Percentiles rank a stretch among this genome's conserved stretches.
Conservation (phyloP, 2,329 filamentous ascomycete species). For the Fusarium fracticaudum region DNA sequence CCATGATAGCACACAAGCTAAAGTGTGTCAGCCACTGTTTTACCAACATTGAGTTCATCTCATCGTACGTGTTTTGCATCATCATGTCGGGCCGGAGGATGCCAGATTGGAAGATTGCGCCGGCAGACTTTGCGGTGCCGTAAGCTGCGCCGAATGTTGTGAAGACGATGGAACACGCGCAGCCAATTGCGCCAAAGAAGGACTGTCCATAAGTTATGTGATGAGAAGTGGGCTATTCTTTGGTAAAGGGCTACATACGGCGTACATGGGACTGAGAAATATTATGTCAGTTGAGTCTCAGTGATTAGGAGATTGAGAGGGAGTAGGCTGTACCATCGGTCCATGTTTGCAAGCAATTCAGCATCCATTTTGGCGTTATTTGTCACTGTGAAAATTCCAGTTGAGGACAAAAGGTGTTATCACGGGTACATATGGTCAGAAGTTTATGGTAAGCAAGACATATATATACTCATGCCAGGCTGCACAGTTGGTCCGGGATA, state of each 20-base stretch:
- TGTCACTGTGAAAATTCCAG: neutral
- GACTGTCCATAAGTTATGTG: conserved; percentile 38
- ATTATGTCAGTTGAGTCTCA: neutral
- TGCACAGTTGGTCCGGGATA: neutral
- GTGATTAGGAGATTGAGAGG: neutral
- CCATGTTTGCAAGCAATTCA: conserved; percentile 45
- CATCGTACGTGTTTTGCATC: conserved; percentile 53
- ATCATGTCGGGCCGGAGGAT: conserved; percentile 56
- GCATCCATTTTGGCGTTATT: conserved; percentile 43
- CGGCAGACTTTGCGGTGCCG: conserved; percentile 55
- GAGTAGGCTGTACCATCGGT: conserved; percentile 47
- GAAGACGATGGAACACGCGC: conserved; percentile 59
- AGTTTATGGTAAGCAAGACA: neutral
- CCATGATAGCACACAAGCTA: conserved; percentile 57
- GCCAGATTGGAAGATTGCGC: conserved; percentile 56
- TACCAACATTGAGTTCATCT: neutral
- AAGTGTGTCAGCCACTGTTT: conserved; percentile 10
- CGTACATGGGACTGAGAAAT: conserved; percentile 53
- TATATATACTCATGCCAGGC: neutral
- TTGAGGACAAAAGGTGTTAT: neutral
- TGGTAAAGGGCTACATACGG: conserved; percentile 47
- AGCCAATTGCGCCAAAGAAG: conserved; percentile 56
- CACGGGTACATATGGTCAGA: neutral
- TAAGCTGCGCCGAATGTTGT: conserved; percentile 60
- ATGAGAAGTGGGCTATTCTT: neutral